These are phyloP conservation scores for Fusarium albosuccineum DNA, from an alignment of 2,329 filamentous ascomycete genomes.

Conservation along the genomic window DNA sequence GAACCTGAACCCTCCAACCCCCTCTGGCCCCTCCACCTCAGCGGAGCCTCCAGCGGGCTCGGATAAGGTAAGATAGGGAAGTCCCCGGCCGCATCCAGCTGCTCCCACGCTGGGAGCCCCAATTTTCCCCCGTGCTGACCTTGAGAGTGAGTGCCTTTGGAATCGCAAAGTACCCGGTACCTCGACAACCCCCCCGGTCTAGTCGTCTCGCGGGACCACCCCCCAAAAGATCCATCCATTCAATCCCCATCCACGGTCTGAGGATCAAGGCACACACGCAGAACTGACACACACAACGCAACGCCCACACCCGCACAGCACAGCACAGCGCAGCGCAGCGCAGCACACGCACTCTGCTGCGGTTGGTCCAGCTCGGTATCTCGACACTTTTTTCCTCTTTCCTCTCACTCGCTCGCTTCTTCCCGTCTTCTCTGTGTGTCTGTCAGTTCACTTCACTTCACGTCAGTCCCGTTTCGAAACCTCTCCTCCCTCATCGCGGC, in stretches of 20 bases:
- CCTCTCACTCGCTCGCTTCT: slow-evolving; percentile 31
- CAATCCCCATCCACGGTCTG: slow-evolving; percentile 32
- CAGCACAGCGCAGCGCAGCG: slow-evolving; percentile 5
- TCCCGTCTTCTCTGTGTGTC: slow-evolving; percentile 14
- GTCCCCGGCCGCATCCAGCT: slow-evolving; percentile 6
- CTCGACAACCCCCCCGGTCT: slow-evolving; percentile 10
- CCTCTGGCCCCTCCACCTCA: not conserved
- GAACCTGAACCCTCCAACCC: too few relatives aligned
- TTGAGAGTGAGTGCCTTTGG: slow-evolving; percentile 1
- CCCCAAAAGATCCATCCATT: slow-evolving; percentile 35
- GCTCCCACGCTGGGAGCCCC: slow-evolving; percentile 1
- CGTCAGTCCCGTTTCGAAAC: slow-evolving; percentile 23
- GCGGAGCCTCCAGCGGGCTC: not conserved
- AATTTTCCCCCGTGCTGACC: slow-evolving; percentile 18
- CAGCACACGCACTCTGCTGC: slow-evolving; percentile 35
- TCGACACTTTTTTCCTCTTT: slow-evolving; percentile 12
- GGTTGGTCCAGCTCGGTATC: slow-evolving; percentile 21
- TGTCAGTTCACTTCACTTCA: slow-evolving; percentile 27
- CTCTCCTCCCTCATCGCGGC: not conserved
- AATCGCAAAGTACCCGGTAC: slow-evolving; percentile 28
- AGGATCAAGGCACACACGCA: slow-evolving; percentile 39
- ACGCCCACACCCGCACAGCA: slow-evolving; percentile 15
- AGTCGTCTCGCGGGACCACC: slow-evolving; percentile 10
- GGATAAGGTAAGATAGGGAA: not conserved
- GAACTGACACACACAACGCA: slow-evolving; percentile 38